Base-by-base conservation (phyloP, 2,329 filamentous ascomycete species). In the Scedosporium minutisporum region DNA sequence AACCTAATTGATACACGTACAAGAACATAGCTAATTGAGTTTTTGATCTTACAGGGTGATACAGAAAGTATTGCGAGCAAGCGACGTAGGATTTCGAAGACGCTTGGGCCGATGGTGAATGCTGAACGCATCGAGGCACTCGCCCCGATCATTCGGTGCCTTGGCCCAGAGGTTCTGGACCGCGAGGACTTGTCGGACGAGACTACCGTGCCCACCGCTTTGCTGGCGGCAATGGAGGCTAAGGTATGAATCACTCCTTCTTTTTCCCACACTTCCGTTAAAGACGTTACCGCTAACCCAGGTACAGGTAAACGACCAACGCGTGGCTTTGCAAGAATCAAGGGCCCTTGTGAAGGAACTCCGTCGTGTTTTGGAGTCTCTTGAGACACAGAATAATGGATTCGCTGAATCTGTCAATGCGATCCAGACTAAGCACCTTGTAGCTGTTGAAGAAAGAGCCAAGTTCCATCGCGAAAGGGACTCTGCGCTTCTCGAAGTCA, bases 371-470 rank as follows among this genome's bases (percentile, higher is more conserved):
- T 78, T 82, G 38, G 68, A 75, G 41, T 72, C 70, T 1, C 73
- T 83, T 0, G 77, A 83, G 62, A 69, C 68, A 21, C 77, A 81
- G 58, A 68, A 80, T 16, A 75, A 78, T 33, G 79, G 79, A 18
- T 75, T 80, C 61, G 72, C 78, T 58, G 73, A 72, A 23, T 80
- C 80, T 1, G 69, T 79, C 2, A 72, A 73, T 23, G 71, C 71
- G 5, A 76, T 84, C 3, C 78, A 83, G 59, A 69, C 72, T 6
- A 76, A 75, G 53, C 80, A 79, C 63, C 77, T 80, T 65, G 74
- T 74, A 14, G 81, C 83, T 2, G 69, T 85, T 4, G 72, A 78
- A 63, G 83, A 86, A 23, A 79, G 82, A 41, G 75, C 74, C 41
- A 68, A 67, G 4, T 81, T 80, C 48, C 77, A 84, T 66, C 74